These are phyloP conservation scores for Crithidia fasciculata DNA, from an alignment of 208 protist species.

Conservation along the genomic window DNA sequence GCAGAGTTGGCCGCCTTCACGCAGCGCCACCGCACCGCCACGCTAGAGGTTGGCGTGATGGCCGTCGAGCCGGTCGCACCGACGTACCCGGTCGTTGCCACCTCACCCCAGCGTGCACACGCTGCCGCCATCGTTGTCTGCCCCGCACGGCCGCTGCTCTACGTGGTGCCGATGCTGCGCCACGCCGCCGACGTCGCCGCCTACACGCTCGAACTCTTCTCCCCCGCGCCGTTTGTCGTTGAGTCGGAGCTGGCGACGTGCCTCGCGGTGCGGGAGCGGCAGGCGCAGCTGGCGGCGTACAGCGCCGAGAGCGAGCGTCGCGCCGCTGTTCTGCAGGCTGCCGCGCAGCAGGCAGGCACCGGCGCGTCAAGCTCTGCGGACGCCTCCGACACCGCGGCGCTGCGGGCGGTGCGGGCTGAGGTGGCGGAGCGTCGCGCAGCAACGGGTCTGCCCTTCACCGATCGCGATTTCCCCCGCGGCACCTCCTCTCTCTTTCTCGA, in stretches of 20 bases:
- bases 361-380: neutral
- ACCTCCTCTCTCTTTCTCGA: conserved; percentile 80
- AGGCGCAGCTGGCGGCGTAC: conserved; percentile 34
- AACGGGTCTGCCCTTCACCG: conserved; percentile 56
- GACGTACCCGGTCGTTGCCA: conserved; percentile 41
- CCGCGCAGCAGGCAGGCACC: neutral
- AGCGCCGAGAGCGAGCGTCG: conserved; percentile 26
- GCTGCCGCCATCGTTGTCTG: conserved; percentile 34
- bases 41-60: conserved; percentile 52
- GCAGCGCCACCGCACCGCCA: conserved; percentile 37
- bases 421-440: conserved; percentile 55
- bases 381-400: neutral
- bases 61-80: conserved; percentile 49
- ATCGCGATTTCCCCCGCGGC: conserved; percentile 86
- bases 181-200: conserved; percentile 58
- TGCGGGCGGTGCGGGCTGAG: conserved; percentile 33
- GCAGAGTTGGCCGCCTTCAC: conserved; percentile 52
- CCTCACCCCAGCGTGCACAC: conserved; percentile 34
- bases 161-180: conserved; percentile 66
- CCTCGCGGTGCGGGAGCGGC: conserved; percentile 52
- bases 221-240: conserved; percentile 52
- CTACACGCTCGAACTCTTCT: conserved; percentile 77
- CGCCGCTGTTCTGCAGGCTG: conserved; percentile 6
- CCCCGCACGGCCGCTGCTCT: conserved; percentile 38
- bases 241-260: conserved; percentile 23